Evolutionary conservation across 2,329 filamentous ascomycete species (phyloP).

Genomic region (Colletotrichum sp.): DNA sequence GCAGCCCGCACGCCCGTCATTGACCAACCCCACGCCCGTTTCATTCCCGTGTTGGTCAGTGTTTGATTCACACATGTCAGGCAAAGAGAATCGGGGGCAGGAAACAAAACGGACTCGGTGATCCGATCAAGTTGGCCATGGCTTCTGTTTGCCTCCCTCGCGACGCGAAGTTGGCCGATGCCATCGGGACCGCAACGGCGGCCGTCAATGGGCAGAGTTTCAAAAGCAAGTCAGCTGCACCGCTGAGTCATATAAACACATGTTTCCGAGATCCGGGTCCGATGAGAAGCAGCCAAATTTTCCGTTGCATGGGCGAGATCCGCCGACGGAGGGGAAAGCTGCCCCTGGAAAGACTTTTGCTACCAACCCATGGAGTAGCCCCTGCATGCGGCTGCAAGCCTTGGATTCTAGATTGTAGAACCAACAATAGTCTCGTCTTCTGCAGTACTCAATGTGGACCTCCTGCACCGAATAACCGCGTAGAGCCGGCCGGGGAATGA

Average conservation of each 20-base stretch:
- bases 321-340: not conserved
- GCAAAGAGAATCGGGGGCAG: not conserved
- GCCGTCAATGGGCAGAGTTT: not conserved
- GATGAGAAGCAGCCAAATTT: not conserved
- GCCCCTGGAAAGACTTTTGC: not conserved
- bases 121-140: not conserved
- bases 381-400: not conserved
- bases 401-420: not conserved
- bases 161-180: slow-evolving; percentile 6
- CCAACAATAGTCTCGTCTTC: not conserved
- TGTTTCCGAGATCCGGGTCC: not conserved
- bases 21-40: not conserved
- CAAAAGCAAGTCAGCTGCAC: not conserved
- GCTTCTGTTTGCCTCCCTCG: not conserved
- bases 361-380: not conserved
- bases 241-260: not conserved
- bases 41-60: not conserved
- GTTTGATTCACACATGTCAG: not conserved
- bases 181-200: slow-evolving; percentile 2
- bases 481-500: not conserved
- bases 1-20: not conserved
- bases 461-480: not conserved
- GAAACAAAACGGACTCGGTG: not conserved
- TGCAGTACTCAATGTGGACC: not conserved
- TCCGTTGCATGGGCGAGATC: not conserved